Conservation (phyloP, 148 eudicot genomes). For the Vaccinium myrtillus region DNA sequence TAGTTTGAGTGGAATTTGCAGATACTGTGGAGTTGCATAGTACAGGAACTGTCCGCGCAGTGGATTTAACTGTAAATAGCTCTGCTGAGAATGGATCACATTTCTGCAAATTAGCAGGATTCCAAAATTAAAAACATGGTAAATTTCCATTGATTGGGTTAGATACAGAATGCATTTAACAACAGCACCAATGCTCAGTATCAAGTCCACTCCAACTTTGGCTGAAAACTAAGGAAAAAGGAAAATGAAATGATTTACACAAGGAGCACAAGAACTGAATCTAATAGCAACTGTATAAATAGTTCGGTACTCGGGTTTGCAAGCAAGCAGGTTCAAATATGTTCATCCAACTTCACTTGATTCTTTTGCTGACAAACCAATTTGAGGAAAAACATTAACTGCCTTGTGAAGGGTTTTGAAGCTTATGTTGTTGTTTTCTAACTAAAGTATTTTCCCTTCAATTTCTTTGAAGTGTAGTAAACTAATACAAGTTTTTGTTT, state of each 20-base stretch:
- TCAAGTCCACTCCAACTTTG: constrained; percentile 1
- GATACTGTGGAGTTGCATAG: constrained; percentile 65
- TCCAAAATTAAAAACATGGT: background rate
- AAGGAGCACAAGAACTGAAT: background rate
- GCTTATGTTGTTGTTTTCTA: no score
- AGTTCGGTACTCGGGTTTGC: background rate
- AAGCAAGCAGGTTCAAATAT: background rate
- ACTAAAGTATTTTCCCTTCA: no score
- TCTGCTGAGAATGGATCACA: constrained; percentile 66
- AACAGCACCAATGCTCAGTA: background rate
- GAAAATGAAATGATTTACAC: background rate
- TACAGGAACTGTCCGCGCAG: constrained; percentile 46
- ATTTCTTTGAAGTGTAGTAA: no score
- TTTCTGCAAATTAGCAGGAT: constrained; percentile 40
- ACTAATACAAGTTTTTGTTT: no score
- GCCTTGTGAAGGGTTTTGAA: no score
- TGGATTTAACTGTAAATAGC: constrained; percentile 39
- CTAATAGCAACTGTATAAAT: background rate
- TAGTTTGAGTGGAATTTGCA: constrained; percentile 42
- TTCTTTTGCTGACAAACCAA: background rate
- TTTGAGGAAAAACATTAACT: background rate
- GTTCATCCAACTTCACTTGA: no score
- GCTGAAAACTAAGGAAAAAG: background rate
- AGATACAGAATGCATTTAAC: background rate
- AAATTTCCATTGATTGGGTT: background rate